These are phyloP conservation scores for Podila epigama DNA, from an alignment of 192 early-diverging fungal genomes.

Conservation along the genomic window DNA sequence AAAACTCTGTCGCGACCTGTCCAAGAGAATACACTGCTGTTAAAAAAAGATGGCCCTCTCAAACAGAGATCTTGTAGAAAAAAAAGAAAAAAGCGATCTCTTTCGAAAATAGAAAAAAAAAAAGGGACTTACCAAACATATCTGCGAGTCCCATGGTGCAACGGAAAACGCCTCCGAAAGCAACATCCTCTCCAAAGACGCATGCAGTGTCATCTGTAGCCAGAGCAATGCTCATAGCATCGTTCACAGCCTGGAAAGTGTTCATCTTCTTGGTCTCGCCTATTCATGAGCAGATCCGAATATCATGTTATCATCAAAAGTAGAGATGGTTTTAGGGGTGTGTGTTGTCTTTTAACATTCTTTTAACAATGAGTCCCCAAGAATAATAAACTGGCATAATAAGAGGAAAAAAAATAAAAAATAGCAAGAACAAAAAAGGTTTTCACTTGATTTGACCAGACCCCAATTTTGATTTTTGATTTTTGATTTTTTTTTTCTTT, in stretches of 20 bases:
- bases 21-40: background rate
- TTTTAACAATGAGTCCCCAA: too few relatives aligned
- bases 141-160: constrained; percentile 91
- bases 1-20: constrained; percentile 85
- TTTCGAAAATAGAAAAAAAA: too few relatives aligned
- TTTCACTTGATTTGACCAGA: background rate
- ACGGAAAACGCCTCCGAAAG: constrained; percentile 97
- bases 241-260: constrained; percentile 93
- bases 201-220: constrained; percentile 87
- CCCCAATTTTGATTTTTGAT: background rate
- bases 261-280: constrained; percentile 91
- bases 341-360: too few relatives aligned
- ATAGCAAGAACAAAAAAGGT: background rate
- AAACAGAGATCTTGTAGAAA: constrained; percentile 1
- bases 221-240: constrained; percentile 89
- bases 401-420: constrained; percentile 1
- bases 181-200: constrained; percentile 98
- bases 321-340: too few relatives aligned
- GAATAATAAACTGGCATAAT: background rate
- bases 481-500: too few relatives aligned
- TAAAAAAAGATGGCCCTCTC: background rate
- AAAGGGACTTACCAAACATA: constrained; percentile 87
- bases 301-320: background rate
- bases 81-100: constrained; percentile 9
- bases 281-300: background rate